Base-by-base conservation (phyloP, 768 basidiomycete genomes). In the Pulveroboletus sp. region DNA sequence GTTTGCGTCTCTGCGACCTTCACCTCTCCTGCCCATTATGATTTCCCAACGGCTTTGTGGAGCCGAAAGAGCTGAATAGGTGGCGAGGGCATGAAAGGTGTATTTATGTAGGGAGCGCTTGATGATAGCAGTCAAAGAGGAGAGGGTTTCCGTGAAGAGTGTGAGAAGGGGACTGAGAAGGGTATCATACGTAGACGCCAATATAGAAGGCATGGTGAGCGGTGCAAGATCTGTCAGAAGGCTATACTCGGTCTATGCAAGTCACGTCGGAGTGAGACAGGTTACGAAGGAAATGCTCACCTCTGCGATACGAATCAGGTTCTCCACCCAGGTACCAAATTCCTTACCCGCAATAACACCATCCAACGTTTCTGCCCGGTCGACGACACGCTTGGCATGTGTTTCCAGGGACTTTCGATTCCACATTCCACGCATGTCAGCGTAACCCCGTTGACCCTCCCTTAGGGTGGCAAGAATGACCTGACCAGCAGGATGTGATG, bases 401-500 rank as follows among this genome's bases (percentile, higher is more conserved):
- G 73, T 73, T 59, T 92, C 90, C 19, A 91, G 64, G 45, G 87
- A 86, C 59, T 85, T 89, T 53, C 77, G 77, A 35, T 74, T 76
- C 90, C 90, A 92, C 12, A 72, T 75, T 11, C 89, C 88, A 23
- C 90, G 78, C 88, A 92, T 92, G 56, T 91, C 89, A 0, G 87
- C 89, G 53, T 88, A 91, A 1, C 89, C 89, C 47, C 76, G 76
- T 66, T 89, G 88, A 6, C 88, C 87, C 17, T 92, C 89, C 59
- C 76, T 81, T 8, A 93, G 65, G 2, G 85, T 83, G 3, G 76
- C 60, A 19, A 81, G 69, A 37, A 91, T 90, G 4, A 73, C 71
- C 5, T 73, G 74, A 0, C 87, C 79, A 7, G 86, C 86, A 0
- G 86, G 87, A 61, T 92, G 89, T 0, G 89, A 87, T 2, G 89